phyloP scores from a whole-genome alignment of 495 filamentous ascomycete genomes.

The Talaromyces stipitatus region DNA sequence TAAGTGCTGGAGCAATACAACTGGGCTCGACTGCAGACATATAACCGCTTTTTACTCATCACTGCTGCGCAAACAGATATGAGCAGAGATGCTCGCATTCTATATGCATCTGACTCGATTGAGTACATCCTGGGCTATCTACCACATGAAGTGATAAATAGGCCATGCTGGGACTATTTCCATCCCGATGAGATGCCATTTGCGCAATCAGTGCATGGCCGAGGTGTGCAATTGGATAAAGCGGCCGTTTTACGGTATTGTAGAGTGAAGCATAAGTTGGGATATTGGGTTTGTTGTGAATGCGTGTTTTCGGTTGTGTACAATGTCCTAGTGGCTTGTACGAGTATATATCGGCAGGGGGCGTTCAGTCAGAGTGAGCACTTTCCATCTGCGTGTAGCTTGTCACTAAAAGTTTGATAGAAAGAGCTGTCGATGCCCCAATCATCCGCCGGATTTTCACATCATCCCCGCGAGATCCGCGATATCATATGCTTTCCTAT shows the following conservation, averaged over 20 bases:
- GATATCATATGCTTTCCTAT: slow-evolving; percentile 86
- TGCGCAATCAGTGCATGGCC: slow-evolving; percentile 62
- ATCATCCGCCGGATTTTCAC: slow-evolving; percentile 72
- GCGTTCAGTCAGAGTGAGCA: slow-evolving; percentile 66
- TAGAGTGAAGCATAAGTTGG: slow-evolving; percentile 57
- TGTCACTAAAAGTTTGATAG: slow-evolving; percentile 30
- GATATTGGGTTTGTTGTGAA: slow-evolving; percentile 74
- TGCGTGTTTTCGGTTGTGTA: slow-evolving; percentile 87
- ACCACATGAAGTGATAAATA: slow-evolving; percentile 65
- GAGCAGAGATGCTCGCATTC: slow-evolving; percentile 56
- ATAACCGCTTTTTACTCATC: background rate
- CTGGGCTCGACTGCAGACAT: background rate
- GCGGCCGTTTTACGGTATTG: slow-evolving; percentile 80
- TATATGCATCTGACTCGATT: slow-evolving; percentile 80
- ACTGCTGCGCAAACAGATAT: background rate
- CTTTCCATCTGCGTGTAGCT: background rate
- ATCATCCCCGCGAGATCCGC: slow-evolving; percentile 73
- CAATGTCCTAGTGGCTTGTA: slow-evolving; percentile 79
- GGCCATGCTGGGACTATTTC: slow-evolving; percentile 81
- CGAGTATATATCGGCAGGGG: slow-evolving; percentile 66
- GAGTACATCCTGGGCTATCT: slow-evolving; percentile 74
- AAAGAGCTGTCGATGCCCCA: slow-evolving; percentile 71
- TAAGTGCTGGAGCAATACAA: slow-evolving; percentile 32
- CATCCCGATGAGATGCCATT: slow-evolving; percentile 75
- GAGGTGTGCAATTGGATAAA: slow-evolving; percentile 72